phyloP scores from a whole-genome alignment of 2,329 filamentous ascomycete species.

The Dryadomyces quercivorus region DNA sequence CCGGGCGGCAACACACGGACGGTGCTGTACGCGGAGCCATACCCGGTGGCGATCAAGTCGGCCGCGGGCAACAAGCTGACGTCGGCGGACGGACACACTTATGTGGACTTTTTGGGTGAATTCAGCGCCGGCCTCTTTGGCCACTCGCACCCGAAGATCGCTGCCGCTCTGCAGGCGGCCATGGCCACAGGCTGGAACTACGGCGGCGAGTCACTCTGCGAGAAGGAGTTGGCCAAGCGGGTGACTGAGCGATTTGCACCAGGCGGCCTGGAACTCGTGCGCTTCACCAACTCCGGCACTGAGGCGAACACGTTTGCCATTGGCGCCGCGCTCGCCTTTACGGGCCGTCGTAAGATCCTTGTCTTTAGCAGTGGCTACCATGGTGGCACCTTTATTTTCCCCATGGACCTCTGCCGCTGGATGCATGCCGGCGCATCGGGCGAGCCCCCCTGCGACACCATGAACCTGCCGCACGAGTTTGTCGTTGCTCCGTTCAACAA shows the following conservation, averaged over 20 bases:
- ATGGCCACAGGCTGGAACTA: conserved; percentile 34
- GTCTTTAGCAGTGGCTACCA: conserved; percentile 35
- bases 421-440: conserved; percentile 10
- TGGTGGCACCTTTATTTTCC: conserved; percentile 29
- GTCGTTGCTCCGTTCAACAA: conserved; percentile 52
- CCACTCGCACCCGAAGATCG: conserved; percentile 39
- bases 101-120: conserved; percentile 49
- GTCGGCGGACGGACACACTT: conserved; percentile 22
- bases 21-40: conserved; percentile 25
- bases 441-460: conserved; percentile 26
- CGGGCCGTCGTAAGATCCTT: conserved; percentile 29
- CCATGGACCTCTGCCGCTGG: conserved; percentile 11
- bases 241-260: conserved; percentile 35
- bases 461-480: conserved; percentile 38
- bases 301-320: conserved; percentile 49
- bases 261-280: conserved; percentile 32
- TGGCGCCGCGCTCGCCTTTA: conserved; percentile 33
- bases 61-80: conserved; percentile 17
- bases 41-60: conserved; percentile 20
- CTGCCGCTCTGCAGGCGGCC: conserved; percentile 1
- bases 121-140: conserved; percentile 54
- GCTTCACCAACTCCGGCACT: conserved; percentile 53
- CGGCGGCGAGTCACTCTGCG: conserved; percentile 36
- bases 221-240: conserved; percentile 34
- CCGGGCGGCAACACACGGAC: conserved; percentile 31